Evolutionary conservation across 1,284 basidiomycete species (phyloP).

Genomic region (Xerocomus minutiporus): DNA sequence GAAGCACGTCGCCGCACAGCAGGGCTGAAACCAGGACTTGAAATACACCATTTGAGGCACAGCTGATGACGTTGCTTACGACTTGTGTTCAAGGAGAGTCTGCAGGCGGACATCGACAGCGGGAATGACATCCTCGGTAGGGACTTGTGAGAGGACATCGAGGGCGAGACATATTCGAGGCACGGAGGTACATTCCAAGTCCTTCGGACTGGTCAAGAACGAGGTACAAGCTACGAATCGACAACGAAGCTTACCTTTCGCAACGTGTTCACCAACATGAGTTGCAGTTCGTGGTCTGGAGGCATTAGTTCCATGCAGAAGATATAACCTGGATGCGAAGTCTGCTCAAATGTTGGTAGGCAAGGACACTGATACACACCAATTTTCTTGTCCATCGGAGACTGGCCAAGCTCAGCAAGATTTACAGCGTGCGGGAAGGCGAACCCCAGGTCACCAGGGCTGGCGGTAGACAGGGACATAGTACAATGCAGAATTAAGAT

Average conservation of each 20-base stretch:
- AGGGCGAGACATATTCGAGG: conserved; percentile 66
- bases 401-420: conserved; percentile 61
- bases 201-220: conserved; percentile 38
- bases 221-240: not conserved
- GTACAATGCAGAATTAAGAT: conserved; percentile 67
- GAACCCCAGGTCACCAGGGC: conserved; percentile 50
- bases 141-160: conserved; percentile 56
- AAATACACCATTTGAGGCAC: conserved; percentile 8
- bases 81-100: conserved; percentile 60
- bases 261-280: conserved; percentile 81
- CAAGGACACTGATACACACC: conserved; percentile 39
- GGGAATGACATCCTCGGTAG: conserved; percentile 63
- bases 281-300: conserved; percentile 56
- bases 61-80: conserved; percentile 53
- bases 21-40: conserved; percentile 36
- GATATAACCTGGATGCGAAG: conserved; percentile 52
- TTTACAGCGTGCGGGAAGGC: conserved; percentile 68
- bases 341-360: conserved; percentile 1
- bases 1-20: conserved; percentile 60
- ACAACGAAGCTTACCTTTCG: conserved; percentile 54
- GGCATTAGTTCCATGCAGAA: conserved; percentile 73
- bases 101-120: conserved; percentile 65
- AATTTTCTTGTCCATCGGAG: conserved; percentile 61
- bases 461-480: conserved; percentile 43
- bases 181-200: conserved; percentile 53